A percentile compares a stretch with the other conserved stretches of the same genome.
These are phyloP conservation scores for Juncus effusus DNA, from an alignment of 176 grass and related monocot species.

Conservation along the genomic window DNA sequence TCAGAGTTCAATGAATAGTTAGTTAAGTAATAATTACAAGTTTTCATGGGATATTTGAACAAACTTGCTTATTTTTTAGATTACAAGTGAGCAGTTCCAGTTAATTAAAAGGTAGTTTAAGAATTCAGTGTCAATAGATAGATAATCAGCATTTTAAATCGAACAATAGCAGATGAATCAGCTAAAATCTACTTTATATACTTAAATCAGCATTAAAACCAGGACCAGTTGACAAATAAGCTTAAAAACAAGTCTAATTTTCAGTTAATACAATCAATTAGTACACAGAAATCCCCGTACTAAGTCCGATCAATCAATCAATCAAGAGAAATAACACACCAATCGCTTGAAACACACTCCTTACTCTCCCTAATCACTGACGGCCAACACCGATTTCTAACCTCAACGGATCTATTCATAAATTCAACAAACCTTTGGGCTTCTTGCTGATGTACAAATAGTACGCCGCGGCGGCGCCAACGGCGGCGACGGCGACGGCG, in stretches of 20 bases:
- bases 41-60: background rate
- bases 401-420: background rate
- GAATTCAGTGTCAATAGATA: no score
- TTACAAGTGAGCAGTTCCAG: no score
- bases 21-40: background rate
- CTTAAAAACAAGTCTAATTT: background rate
- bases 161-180: background rate
- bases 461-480: constrained; percentile 54
- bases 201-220: no score
- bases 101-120: no score
- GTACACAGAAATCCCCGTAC: background rate
- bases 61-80: background rate
- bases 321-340: background rate
- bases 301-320: background rate
- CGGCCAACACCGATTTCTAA: background rate
- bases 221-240: no score
- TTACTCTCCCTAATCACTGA: constrained; percentile 34
- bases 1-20: background rate
- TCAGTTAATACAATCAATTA: background rate
- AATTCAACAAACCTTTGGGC: constrained; percentile 47
- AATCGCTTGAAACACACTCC: background rate
- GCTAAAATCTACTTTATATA: no score
- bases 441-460: constrained; percentile 66
- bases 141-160: background rate
- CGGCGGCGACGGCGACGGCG: constrained; percentile 56